Evolutionary conservation across 192 early-diverging fungal species (phyloP).

Genomic region (Blastocladiella britannica): DNA sequence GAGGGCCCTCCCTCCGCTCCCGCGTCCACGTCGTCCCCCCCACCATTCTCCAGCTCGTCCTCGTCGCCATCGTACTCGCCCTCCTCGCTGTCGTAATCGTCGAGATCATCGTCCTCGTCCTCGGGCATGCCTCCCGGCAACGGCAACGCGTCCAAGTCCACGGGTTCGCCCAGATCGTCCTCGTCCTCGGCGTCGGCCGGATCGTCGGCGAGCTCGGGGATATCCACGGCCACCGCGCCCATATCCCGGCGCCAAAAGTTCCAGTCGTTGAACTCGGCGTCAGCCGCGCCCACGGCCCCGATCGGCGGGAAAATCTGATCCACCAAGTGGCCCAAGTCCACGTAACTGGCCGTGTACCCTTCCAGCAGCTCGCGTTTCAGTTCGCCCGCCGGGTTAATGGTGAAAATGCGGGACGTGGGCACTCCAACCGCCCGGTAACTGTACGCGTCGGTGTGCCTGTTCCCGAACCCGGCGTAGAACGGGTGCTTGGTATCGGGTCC

Average conservation of each 20-base stretch:
- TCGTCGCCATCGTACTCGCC: slow-evolving; percentile 15
- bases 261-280: slow-evolving; percentile 62
- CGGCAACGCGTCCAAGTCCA: no score
- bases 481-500: slow-evolving; percentile 41
- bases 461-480: slow-evolving; percentile 93
- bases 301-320: slow-evolving; percentile 82
- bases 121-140: background rate
- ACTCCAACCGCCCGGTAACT: slow-evolving; percentile 87
- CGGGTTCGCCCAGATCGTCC: slow-evolving; percentile 9
- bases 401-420: slow-evolving; percentile 83
- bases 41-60: slow-evolving; percentile 12
- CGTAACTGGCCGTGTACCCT: slow-evolving; percentile 67
- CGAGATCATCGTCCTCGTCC: slow-evolving; percentile 7
- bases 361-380: slow-evolving; percentile 73
- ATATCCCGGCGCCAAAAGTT: slow-evolving; percentile 52
- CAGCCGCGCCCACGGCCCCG: slow-evolving; percentile 7
- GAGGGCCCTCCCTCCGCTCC: no score
- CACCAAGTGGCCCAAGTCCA: slow-evolving; percentile 76
- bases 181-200: slow-evolving; percentile 9
- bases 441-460: slow-evolving; percentile 89
- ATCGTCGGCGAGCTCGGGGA: slow-evolving; percentile 4
- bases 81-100: slow-evolving; percentile 8
- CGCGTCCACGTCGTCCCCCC: background rate
- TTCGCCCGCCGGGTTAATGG: slow-evolving; percentile 78
- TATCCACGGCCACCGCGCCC: slow-evolving; percentile 14